Evolutionary conservation across 1,284 basidiomycete genomes (phyloP).

Genomic region (Anthracocystis setariae): DNA sequence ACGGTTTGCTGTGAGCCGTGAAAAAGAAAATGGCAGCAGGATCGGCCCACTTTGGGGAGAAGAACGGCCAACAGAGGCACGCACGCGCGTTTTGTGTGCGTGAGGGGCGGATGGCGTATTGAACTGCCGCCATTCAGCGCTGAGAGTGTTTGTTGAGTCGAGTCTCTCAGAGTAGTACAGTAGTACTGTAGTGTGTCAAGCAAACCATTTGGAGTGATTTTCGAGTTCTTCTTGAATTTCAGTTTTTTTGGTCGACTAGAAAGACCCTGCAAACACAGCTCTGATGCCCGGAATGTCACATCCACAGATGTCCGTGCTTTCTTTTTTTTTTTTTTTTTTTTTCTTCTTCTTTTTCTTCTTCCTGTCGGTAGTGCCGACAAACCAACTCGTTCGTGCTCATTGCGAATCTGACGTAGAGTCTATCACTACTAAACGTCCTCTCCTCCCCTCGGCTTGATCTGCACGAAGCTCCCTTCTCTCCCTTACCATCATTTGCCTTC

Average conservation of each 20-base stretch:
- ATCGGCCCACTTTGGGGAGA: conserved; percentile 1
- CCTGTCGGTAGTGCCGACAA: background rate
- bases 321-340: background rate
- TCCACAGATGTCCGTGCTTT: conserved; percentile 9
- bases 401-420: background rate
- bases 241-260: conserved; percentile 4
- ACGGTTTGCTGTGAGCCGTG: conserved; percentile 15
- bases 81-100: background rate
- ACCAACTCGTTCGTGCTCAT: background rate
- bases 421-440: background rate
- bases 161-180: background rate
- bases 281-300: conserved; percentile 18
- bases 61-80: background rate
- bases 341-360: conserved; percentile 6
- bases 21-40: conserved; percentile 3
- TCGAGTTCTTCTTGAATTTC: conserved; percentile 12
- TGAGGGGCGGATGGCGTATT: background rate
- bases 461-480: too few relatives aligned
- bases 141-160: conserved; percentile 10
- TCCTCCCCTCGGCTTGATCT: background rate
- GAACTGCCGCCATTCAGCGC: background rate
- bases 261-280: conserved; percentile 16
- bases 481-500: conserved; percentile 1
- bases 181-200: too few relatives aligned
- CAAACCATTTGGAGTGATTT: conserved; percentile 22